Base-by-base conservation (phyloP, 352 stramenopile species). In the Thalassiosira sp. region DNA sequence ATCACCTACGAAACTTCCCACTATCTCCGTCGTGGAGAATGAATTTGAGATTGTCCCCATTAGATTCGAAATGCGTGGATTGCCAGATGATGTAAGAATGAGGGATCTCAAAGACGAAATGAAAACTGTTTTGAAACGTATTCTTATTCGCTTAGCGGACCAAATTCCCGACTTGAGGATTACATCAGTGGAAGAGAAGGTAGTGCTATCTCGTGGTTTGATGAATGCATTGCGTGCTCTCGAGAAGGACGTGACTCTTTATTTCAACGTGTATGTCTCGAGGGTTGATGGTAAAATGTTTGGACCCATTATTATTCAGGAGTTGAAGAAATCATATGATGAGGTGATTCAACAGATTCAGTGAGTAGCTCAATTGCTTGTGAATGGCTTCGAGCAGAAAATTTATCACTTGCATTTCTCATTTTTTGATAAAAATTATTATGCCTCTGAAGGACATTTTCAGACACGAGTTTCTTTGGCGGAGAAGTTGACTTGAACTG, bases 1-100 rank as follows among this genome's bases (percentile, higher is more conserved):
- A 5, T 5, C 53, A 11, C 75, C 75, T 11, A 79, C 75, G 6
- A 83, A 83, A 58, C 45, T 72, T 62, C 76, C 76, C 20, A 76
- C 76, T 6, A 69, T 84, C 6, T 45, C 43, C 28, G 40, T 42
- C 10, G 28, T 67, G 31, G 45, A 67, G 13, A 35, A 70, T 40
- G 57, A 65, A 27, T 59, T 58, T 27, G 73, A 77, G 58, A 68
- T 65, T 13, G 37, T 79, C 20, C 58, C 67, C 2, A 61, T 76
- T 5, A 54, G 49, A 58, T 76, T 76, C 43, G 57, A 42, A 8
- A 27, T 70, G 18, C 25, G 1, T 8, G 58, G 58, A 10, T 22
- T 76, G 18, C 46, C 67, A 0, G 13, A 79, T 28, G 59, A 64
- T 53, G 22, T 45, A 45, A 6, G 16, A 6, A 45, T 15, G 35